Evolutionary conservation across 2,329 filamentous ascomycete genomes (phyloP).

Genomic region (Furcasterigmium furcatum): DNA sequence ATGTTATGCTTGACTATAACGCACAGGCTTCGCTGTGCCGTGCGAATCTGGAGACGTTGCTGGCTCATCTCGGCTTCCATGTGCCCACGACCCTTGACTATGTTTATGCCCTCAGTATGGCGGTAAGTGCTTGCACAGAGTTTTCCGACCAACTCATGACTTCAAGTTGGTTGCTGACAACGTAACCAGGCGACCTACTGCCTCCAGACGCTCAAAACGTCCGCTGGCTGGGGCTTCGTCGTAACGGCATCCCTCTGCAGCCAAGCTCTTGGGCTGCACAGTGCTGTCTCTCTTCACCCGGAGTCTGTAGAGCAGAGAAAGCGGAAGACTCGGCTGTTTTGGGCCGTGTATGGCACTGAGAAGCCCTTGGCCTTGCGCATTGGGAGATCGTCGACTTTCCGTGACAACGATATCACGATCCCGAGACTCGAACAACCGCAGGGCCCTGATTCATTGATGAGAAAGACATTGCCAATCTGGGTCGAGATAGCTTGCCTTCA

Average conservation of each 20-base stretch:
- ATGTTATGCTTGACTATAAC: conserved; percentile 7
- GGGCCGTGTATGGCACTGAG: conserved; percentile 19
- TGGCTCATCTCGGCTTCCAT: conserved; percentile 16
- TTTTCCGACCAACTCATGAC: neutral
- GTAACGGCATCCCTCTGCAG: conserved; percentile 13
- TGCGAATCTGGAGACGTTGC: conserved; percentile 16
- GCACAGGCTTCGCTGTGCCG: conserved; percentile 12
- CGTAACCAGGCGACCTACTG: conserved; percentile 12
- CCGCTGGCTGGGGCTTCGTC: conserved; percentile 17
- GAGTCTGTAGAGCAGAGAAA: conserved; percentile 7
- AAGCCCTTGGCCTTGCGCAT: conserved; percentile 20
- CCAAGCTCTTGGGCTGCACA: conserved; percentile 17
- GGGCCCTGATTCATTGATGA: neutral
- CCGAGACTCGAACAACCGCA: conserved; percentile 1
- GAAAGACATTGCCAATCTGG: conserved; percentile 9
- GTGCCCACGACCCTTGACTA: conserved; percentile 10
- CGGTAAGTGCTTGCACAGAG: conserved; percentile 7
- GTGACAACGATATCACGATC: conserved; percentile 20
- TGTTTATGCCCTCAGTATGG: conserved; percentile 13
- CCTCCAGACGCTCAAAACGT: conserved; percentile 14
- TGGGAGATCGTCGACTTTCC: conserved; percentile 18
- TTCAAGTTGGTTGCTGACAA: neutral
- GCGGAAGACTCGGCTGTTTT: conserved; percentile 16
- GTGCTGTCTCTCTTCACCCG: conserved; percentile 5
- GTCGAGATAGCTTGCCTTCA: conserved; percentile 14